Evolutionary conservation across 2,329 filamentous ascomycete species (phyloP).

Genomic region (Epichloe sp.): DNA sequence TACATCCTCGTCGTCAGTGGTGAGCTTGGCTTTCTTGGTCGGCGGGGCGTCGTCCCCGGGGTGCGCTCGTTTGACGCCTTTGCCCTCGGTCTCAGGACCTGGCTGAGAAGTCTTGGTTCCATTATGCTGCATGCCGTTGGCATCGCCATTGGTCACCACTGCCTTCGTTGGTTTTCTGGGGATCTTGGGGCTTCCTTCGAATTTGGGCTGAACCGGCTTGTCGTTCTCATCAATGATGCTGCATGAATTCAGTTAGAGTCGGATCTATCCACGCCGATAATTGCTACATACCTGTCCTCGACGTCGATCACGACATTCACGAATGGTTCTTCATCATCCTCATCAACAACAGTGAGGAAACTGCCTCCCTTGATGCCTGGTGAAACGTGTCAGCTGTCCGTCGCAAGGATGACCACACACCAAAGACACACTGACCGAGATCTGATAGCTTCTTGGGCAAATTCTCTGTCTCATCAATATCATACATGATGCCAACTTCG

Average conservation of each 20-base stretch:
- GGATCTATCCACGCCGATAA: neutral
- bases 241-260: slow-evolving; percentile 15
- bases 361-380: slow-evolving; percentile 56
- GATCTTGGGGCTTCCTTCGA: slow-evolving; percentile 32
- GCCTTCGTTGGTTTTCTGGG: slow-evolving; percentile 38
- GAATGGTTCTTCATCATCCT: slow-evolving; percentile 58
- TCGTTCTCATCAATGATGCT: slow-evolving; percentile 31
- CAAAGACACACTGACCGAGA: slow-evolving; percentile 38
- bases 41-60: slow-evolving; percentile 29
- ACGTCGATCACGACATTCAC: slow-evolving; percentile 70
- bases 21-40: slow-evolving; percentile 36
- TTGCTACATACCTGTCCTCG: slow-evolving; percentile 40
- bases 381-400: neutral
- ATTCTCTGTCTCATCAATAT: slow-evolving; percentile 80
- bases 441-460: slow-evolving; percentile 66
- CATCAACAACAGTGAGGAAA: slow-evolving; percentile 76
- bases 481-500: slow-evolving; percentile 69
- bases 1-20: slow-evolving; percentile 20
- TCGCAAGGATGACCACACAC: neutral
- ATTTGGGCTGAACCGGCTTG: slow-evolving; percentile 40
- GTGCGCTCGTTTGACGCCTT: slow-evolving; percentile 33
- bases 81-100: slow-evolving; percentile 16
- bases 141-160: slow-evolving; percentile 26
- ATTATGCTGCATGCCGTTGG: slow-evolving; percentile 22
- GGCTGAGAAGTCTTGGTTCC: slow-evolving; percentile 27